These are phyloP conservation scores for Nannizziopsis arthrosporioides DNA, from an alignment of 2,329 filamentous ascomycete genomes.

Conservation along the genomic window DNA sequence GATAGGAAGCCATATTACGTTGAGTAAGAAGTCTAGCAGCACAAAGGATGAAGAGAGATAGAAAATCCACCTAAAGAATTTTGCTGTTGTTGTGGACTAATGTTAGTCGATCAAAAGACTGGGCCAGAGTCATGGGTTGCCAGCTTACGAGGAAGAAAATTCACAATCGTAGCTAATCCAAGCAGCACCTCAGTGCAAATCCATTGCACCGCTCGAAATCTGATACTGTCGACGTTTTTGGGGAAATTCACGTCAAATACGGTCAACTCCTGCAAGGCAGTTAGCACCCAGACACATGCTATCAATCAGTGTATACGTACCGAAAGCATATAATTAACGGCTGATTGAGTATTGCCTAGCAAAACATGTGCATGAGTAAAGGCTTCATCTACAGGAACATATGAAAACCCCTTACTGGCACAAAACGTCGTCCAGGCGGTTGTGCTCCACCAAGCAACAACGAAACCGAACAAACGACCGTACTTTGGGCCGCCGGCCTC, in stretches of 20 bases:
- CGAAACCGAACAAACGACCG: slow-evolving; percentile 46
- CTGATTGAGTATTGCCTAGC: slow-evolving; percentile 41
- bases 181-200: slow-evolving; percentile 45
- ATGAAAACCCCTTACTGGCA: slow-evolving; percentile 30
- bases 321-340: slow-evolving; percentile 43
- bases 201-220: slow-evolving; percentile 52
- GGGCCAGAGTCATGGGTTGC: too few relatives aligned
- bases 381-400: not conserved
- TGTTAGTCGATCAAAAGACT: not conserved
- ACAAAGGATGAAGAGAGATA: slow-evolving; percentile 41
- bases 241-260: slow-evolving; percentile 48
- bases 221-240: slow-evolving; percentile 41
- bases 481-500: slow-evolving; percentile 46
- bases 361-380: not conserved
- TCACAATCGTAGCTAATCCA: slow-evolving; percentile 40
- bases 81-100: slow-evolving; percentile 22
- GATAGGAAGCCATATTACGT: slow-evolving; percentile 51
- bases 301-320: slow-evolving; percentile 23
- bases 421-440: slow-evolving; percentile 52
- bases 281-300: too few relatives aligned
- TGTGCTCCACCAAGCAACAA: slow-evolving; percentile 55
- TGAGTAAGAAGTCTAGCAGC: slow-evolving; percentile 47
- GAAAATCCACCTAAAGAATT: slow-evolving; percentile 41
- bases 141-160: slow-evolving; percentile 41
- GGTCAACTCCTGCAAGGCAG: slow-evolving; percentile 40